Evolutionary conservation across 1,284 basidiomycete genomes (phyloP), one percentile per base, ranked within the genome.

Genomic region (Spongiforma sp.): DNA sequence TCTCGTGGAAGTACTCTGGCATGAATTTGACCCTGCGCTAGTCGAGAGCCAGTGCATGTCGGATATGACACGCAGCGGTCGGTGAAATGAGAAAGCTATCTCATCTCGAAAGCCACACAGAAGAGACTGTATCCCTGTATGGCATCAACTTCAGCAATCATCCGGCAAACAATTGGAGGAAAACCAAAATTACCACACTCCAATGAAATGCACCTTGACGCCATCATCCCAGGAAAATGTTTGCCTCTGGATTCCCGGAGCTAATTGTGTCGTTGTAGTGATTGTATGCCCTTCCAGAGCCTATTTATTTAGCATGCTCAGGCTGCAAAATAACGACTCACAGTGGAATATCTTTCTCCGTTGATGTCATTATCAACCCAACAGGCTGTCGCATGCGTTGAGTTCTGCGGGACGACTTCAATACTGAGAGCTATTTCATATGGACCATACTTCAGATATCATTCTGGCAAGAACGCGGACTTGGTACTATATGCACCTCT

Each of bases 401-500:
- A n/a, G 21, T 36, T 14, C n/a, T 21, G 39, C 19, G 15, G 37
- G 5, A 48, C 19, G 17, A 36, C 24, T n/a, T n/a, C n/a, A n/a
- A n/a, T n/a, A n/a, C n/a, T n/a, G n/a, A 21, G n/a, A 60, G 17
- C n/a, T 56, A 10, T n/a, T 21, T 30, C 28, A 41, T 55, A 36
- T 28, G 28, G 12, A 19, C 33, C 65, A 24, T 60, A 78, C 80
- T 62, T 67, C 74, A 10, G 75, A 60, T 53, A 81, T 79, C 80
- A 81, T 81, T 3, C 66, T 78, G 1, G 80, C 78, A 4, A 82
- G 62, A 1, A 68, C 71, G 15, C 80, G 77, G 24, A 76, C 80
- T 73, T 81, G 80, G 65, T 28, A 83, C n/a, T n/a, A n/a, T n/a
- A n/a, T n/a, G 82, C 82, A 14, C 82, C 82, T 26, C 54, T 33